phyloP scores from a whole-genome alignment of 805 yeast species.

The Candida piceae region DNA sequence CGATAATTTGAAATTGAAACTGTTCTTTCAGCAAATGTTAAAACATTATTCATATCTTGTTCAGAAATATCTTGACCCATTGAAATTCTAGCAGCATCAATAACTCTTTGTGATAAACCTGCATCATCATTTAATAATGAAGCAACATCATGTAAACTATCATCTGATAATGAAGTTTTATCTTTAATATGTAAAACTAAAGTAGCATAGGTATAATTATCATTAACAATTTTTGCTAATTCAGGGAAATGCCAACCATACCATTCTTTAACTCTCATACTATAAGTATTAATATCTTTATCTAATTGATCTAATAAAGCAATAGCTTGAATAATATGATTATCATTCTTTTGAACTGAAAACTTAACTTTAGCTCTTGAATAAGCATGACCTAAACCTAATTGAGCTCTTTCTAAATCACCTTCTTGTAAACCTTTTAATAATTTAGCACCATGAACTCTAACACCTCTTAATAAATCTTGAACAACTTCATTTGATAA shows the following conservation, averaged over 20 bases:
- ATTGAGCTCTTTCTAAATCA: slow-evolving; percentile 95
- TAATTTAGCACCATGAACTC: slow-evolving; percentile 83
- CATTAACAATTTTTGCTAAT: slow-evolving; percentile 85
- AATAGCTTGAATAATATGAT: slow-evolving; percentile 98
- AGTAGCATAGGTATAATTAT: slow-evolving; percentile 81
- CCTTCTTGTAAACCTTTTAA: slow-evolving; percentile 90
- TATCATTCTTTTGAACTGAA: slow-evolving; percentile 96
- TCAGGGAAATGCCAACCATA: slow-evolving; percentile 99
- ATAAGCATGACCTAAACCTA: slow-evolving; percentile 98
- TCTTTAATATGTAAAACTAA: slow-evolving; percentile 79
- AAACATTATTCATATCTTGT: slow-evolving; percentile 87
- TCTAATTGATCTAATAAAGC: slow-evolving; percentile 96
- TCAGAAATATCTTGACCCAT: slow-evolving; percentile 99
- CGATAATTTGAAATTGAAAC: slow-evolving; percentile 91
- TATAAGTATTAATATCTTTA: slow-evolving; percentile 95
- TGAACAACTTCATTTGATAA: slow-evolving; percentile 88
- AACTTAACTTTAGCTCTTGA: slow-evolving; percentile 99
- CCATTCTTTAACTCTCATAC: slow-evolving; percentile 98
- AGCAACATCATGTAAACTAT: slow-evolving; percentile 84
- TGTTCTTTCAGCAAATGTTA: slow-evolving; percentile 89
- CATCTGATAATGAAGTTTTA: slow-evolving; percentile 77
- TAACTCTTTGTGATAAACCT: slow-evolving; percentile 82
- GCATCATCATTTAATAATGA: slow-evolving; percentile 89
- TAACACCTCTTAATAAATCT: slow-evolving; percentile 91
- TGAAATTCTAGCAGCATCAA: slow-evolving; percentile 92